Evolutionary conservation across 1,139 yeast genomes (phyloP).

Genomic region (Candida gigantensis): DNA sequence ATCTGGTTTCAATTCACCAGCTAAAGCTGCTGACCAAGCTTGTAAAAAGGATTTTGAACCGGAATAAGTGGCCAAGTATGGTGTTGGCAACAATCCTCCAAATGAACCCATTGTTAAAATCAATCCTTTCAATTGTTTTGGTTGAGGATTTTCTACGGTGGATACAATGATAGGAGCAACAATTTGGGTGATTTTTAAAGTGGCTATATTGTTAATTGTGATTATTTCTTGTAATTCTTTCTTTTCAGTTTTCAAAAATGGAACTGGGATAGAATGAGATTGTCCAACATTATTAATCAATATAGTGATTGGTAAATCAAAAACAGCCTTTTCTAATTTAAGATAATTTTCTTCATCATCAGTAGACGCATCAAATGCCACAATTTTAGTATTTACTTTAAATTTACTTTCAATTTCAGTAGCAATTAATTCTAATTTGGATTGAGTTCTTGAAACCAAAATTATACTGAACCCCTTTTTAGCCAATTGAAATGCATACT

Average conservation of each 20-base stretch:
- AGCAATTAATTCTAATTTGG: constrained; percentile 70
- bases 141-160: constrained; percentile 41
- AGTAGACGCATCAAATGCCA: constrained; percentile 78
- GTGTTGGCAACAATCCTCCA: constrained; percentile 92
- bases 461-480: constrained; percentile 78
- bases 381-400: constrained; percentile 61
- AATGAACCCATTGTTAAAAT: constrained; percentile 95
- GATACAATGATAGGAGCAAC: constrained; percentile 66
- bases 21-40: constrained; percentile 85
- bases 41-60: constrained; percentile 96
- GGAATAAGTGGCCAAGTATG: constrained; percentile 87
- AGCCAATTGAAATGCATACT: constrained; percentile 85
- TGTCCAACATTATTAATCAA: constrained; percentile 92
- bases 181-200: constrained; percentile 78
- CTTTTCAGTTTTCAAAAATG: constrained; percentile 77
- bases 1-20: constrained; percentile 74
- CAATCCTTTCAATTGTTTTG: constrained; percentile 57
- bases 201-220: constrained; percentile 82
- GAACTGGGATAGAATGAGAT: constrained; percentile 93
- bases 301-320: constrained; percentile 62
- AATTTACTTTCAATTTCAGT: constrained; percentile 61
- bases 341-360: constrained; percentile 57
- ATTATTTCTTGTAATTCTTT: constrained; percentile 76
- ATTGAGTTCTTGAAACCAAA: constrained; percentile 78
- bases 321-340: constrained; percentile 41